Conservation (phyloP, 495 filamentous ascomycete genomes). For the Penicillium malachiteum region DNA sequence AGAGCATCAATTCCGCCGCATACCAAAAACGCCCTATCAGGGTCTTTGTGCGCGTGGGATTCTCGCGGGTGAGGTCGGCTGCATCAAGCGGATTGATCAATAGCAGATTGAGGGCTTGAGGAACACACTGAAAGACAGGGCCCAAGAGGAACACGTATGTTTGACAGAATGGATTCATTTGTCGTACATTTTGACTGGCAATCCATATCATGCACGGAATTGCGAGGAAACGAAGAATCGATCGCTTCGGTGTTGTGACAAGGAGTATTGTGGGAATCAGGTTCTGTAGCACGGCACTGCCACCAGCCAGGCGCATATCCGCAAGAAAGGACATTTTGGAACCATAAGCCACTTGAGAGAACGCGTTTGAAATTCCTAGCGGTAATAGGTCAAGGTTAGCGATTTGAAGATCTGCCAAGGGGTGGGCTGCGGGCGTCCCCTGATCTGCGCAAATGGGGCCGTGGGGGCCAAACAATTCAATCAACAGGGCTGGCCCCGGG, state of each 20-base stretch:
- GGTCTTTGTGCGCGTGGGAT: neutral
- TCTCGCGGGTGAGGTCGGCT: slow-evolving; percentile 8
- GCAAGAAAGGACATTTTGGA: neutral
- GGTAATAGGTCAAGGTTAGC: too few species aligned
- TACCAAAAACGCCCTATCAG: slow-evolving; percentile 4
- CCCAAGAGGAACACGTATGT: neutral
- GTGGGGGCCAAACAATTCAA: too few species aligned
- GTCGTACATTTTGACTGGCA: neutral
- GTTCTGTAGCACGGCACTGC: neutral
- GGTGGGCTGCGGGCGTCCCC: too few species aligned
- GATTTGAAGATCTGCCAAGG: too few species aligned
- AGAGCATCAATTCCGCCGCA: neutral
- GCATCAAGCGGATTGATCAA: slow-evolving; percentile 18
- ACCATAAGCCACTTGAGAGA: neutral
- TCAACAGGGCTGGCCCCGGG: too few species aligned
- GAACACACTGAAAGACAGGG: neutral
- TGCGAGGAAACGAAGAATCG: slow-evolving; percentile 12
- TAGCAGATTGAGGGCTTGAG: slow-evolving; percentile 9
- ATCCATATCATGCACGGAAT: slow-evolving; percentile 15
- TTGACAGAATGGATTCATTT: neutral
- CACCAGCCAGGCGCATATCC: neutral
- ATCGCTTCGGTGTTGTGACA: slow-evolving; percentile 6
- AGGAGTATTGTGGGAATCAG: slow-evolving; percentile 11
- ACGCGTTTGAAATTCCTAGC: neutral
- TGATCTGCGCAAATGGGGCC: too few species aligned